Percentiles rank a stretch among this genome's conserved stretches.
Conservation (phyloP, 257 asterid species). For the Nicotiana tabacum region DNA sequence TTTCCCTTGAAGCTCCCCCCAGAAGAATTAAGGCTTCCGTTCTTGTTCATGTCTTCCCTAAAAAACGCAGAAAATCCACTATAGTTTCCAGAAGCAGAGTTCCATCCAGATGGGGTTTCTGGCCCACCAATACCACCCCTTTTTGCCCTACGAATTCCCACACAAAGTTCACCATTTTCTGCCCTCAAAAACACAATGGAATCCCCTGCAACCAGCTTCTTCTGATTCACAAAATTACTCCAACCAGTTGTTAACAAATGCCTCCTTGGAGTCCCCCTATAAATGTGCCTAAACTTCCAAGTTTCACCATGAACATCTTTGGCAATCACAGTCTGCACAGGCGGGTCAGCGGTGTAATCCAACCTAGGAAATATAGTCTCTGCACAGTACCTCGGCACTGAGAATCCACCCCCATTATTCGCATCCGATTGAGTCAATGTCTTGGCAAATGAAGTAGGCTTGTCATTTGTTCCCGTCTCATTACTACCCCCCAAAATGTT, state of each 20-base stretch:
- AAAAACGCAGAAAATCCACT: conserved; percentile 35
- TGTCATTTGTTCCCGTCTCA: conserved; percentile 31
- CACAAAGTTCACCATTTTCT: conserved; percentile 46
- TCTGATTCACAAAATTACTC: conserved; percentile 66
- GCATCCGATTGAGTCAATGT: conserved; percentile 63
- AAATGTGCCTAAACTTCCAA: conserved; percentile 71
- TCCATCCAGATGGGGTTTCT: conserved; percentile 42
- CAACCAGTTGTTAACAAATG: conserved; percentile 70
- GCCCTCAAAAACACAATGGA: conserved; percentile 54
- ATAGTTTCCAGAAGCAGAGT: conserved; percentile 31
- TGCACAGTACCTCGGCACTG: conserved; percentile 60
- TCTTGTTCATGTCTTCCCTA: conserved; percentile 39
- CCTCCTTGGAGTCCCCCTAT: conserved; percentile 62
- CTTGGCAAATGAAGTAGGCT: conserved; percentile 48
- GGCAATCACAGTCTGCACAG: conserved; percentile 48
- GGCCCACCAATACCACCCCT: conserved; percentile 39
- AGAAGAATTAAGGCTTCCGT: conserved; percentile 26
- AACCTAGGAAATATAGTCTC: conserved; percentile 52
- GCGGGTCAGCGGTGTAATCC: conserved; percentile 53
- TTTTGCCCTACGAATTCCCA: conserved; percentile 61
- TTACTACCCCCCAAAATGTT: conserved; percentile 17
- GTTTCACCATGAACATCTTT: conserved; percentile 54
- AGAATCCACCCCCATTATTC: conserved; percentile 61
- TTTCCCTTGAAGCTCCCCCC: conserved; percentile 26
- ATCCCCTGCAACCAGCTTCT: conserved; percentile 66